These are phyloP conservation scores for Saxophila tyrrhenica DNA, from an alignment of 495 filamentous ascomycete species.

Conservation along the genomic window DNA sequence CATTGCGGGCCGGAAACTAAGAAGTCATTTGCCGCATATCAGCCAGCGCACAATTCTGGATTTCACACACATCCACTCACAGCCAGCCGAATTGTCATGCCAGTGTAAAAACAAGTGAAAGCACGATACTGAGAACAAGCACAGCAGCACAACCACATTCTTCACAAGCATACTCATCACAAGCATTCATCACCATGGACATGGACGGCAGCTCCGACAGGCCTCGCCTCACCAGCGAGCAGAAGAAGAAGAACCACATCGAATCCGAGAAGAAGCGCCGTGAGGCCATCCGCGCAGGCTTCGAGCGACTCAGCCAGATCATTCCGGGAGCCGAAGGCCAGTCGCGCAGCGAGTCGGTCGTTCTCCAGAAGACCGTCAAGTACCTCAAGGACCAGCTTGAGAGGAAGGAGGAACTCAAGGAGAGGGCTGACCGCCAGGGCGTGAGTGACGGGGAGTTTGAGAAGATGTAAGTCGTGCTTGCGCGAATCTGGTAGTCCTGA, in stretches of 20 bases:
- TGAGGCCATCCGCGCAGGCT: constrained; percentile 73
- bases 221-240: constrained; percentile 69
- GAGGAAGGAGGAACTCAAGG: constrained; percentile 50
- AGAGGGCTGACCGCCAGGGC: constrained; percentile 13
- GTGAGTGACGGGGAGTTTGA: constrained; percentile 14
- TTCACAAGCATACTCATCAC: background rate
- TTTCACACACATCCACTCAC: background rate
- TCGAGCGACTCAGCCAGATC: constrained; percentile 69
- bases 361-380: constrained; percentile 64
- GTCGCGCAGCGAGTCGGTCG: constrained; percentile 72
- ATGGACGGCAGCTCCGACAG: constrained; percentile 34
- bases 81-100: too few relatives aligned
- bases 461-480: background rate
- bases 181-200: background rate
- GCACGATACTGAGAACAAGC: background rate
- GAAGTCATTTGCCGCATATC: background rate
- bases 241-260: constrained; percentile 90
- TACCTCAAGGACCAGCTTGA: constrained; percentile 56
- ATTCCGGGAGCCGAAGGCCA: constrained; percentile 77
- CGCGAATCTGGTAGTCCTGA: background rate
- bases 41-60: background rate
- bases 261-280: constrained; percentile 83
- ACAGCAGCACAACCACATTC: background rate
- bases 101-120: background rate
- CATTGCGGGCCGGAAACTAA: background rate